phyloP scores from a whole-genome alignment of 73 alveolate genomes.

The Stentor roeselii region DNA sequence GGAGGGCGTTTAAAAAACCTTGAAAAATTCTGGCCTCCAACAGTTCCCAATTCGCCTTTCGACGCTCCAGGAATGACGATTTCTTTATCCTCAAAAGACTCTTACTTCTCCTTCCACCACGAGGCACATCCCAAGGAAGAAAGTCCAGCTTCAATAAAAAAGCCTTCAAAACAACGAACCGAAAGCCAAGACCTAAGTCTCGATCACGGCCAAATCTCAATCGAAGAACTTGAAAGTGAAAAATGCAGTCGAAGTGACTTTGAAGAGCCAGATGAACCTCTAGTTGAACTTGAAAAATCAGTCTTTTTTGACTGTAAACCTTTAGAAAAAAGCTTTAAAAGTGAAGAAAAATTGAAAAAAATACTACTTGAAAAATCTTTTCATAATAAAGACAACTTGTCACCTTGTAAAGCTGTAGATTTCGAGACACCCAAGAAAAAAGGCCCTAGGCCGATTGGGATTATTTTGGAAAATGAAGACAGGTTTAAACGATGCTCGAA shows the following conservation, averaged over 20 bases:
- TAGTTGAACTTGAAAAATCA: neutral
- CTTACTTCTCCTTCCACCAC: neutral
- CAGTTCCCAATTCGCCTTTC: conserved; percentile 18
- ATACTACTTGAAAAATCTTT: neutral
- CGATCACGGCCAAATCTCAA: neutral
- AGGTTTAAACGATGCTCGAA: conserved; percentile 25
- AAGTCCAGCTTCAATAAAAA: neutral
- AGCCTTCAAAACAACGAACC: neutral
- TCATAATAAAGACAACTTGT: neutral
- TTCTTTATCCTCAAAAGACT: neutral
- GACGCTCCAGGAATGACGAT: neutral
- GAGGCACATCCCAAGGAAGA: neutral
- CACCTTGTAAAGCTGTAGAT: neutral
- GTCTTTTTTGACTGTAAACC: neutral
- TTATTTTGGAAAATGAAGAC: conserved; percentile 29
- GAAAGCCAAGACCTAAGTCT: neutral
- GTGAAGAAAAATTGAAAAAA: neutral
- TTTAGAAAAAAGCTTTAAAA: neutral
- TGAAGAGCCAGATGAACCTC: neutral
- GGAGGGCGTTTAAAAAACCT: conserved; percentile 36
- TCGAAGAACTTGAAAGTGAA: neutral
- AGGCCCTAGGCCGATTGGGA: neutral
- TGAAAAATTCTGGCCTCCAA: conserved; percentile 34
- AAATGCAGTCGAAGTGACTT: neutral
- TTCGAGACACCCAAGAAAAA: neutral